Evolutionary conservation across 2,329 filamentous ascomycete genomes (phyloP).

Genomic region (Exophiala aquamarina): DNA sequence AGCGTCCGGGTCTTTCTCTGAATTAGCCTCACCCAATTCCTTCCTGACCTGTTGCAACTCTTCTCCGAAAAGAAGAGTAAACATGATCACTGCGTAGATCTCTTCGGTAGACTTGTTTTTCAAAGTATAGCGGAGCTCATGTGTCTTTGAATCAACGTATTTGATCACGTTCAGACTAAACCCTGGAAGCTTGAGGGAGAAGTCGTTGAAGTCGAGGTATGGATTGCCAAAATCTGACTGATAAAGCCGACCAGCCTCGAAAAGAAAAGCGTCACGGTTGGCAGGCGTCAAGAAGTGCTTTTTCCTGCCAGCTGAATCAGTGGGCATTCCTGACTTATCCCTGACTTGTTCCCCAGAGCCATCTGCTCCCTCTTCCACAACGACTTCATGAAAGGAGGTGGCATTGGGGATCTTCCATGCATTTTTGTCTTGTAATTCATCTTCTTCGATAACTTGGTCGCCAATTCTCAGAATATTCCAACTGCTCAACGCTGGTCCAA

Average conservation of each 20-base stretch:
- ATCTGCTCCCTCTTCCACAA: conserved; percentile 67
- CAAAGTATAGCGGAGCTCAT: conserved; percentile 86
- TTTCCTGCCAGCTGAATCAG: conserved; percentile 54
- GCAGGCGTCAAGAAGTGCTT: conserved; percentile 61
- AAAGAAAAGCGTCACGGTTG: conserved; percentile 58
- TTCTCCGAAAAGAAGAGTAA: conserved; percentile 64
- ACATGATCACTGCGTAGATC: conserved; percentile 77
- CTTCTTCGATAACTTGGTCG: conserved; percentile 21
- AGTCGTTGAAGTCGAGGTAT: conserved; percentile 78
- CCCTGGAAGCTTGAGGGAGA: conserved; percentile 40
- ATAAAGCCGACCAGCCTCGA: conserved; percentile 63
- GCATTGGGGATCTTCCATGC: conserved; percentile 27
- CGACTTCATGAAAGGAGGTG: conserved; percentile 49
- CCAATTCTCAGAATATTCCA: conserved; percentile 72
- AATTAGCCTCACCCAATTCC: conserved; percentile 12
- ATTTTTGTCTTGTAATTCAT: conserved; percentile 16
- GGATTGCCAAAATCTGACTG: conserved; percentile 81
- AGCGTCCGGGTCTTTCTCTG: conserved; percentile 1
- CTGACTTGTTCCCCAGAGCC: conserved; percentile 54
- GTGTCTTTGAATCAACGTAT: conserved; percentile 65
- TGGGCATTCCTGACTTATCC: conserved; percentile 51
- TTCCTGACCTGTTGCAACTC: conserved; percentile 27
- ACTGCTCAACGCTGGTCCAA: conserved; percentile 75
- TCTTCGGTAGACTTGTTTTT: conserved; percentile 74
- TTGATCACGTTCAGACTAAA: conserved; percentile 37